Percentiles rank a stretch among this genome's conserved stretches.
These are phyloP conservation scores for Aureobasidium sp. DNA, from an alignment of 2,329 filamentous ascomycete species.

Conservation along the genomic window DNA sequence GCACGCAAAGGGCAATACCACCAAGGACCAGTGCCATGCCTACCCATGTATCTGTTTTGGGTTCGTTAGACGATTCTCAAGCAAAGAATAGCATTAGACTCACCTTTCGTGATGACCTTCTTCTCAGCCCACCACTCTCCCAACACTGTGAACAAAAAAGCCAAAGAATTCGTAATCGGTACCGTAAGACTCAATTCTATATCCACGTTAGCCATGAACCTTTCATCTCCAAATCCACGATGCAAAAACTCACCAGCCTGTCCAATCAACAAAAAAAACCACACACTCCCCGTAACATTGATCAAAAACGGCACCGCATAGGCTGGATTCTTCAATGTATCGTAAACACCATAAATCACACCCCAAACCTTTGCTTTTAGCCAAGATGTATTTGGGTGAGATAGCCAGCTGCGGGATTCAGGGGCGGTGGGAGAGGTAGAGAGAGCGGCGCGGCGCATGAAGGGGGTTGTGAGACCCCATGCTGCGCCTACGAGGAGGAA, in stretches of 20 bases:
- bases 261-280: constrained; percentile 97
- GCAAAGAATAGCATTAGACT: constrained; percentile 34
- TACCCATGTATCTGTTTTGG: constrained; percentile 81
- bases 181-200: constrained; percentile 92
- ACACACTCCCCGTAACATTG: constrained; percentile 93
- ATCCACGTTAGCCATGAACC: no score
- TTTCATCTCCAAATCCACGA: no score
- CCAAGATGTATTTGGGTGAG: constrained; percentile 55
- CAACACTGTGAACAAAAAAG: constrained; percentile 95
- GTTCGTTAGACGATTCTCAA: no score
- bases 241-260: constrained; percentile 86
- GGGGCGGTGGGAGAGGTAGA: constrained; percentile 47
- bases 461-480: constrained; percentile 80
- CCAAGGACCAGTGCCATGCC: constrained; percentile 83
- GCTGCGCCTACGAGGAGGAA: constrained; percentile 8
- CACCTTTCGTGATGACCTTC: constrained; percentile 88
- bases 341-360: constrained; percentile 77
- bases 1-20: constrained; percentile 87
- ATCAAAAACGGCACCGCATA: constrained; percentile 88
- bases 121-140: constrained; percentile 96
- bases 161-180: constrained; percentile 93
- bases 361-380: constrained; percentile 68
- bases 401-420: constrained; percentile 47
- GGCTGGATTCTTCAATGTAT: constrained; percentile 81
- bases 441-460: constrained; percentile 88